Percentiles rank a stretch among this genome's conserved stretches.
These are phyloP conservation scores for Suillus subalutaceus DNA, from an alignment of 768 basidiomycete species.

Conservation along the genomic window DNA sequence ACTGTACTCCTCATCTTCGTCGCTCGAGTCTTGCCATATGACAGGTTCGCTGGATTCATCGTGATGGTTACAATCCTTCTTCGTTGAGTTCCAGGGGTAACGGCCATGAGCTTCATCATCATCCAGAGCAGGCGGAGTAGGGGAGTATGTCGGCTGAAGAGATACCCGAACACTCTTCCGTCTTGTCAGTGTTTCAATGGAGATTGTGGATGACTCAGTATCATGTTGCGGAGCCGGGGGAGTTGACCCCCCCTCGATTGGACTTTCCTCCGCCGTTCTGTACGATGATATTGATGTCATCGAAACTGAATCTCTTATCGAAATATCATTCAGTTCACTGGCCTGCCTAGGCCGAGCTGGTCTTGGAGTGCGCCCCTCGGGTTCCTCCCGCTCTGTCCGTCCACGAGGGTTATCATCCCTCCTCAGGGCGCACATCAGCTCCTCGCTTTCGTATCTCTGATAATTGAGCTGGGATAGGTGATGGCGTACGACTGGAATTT, in stretches of 20 bases:
- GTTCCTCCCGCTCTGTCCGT: slow-evolving; percentile 11
- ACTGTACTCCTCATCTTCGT: slow-evolving; percentile 71
- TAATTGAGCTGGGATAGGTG: slow-evolving; percentile 37
- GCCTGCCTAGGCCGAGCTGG: neutral
- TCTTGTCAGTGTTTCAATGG: slow-evolving; percentile 30
- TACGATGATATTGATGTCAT: slow-evolving; percentile 62
- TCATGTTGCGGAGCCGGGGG: slow-evolving; percentile 11
- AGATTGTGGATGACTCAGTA: slow-evolving; percentile 22
- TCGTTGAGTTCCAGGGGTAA: slow-evolving; percentile 17
- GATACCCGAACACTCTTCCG: slow-evolving; percentile 81
- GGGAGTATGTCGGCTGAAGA: slow-evolving; percentile 73
- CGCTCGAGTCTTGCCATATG: slow-evolving; percentile 77
- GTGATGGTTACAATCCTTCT: slow-evolving; percentile 5
- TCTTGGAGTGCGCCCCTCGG: neutral
- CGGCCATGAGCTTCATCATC: slow-evolving; percentile 26
- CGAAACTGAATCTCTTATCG: slow-evolving; percentile 37
- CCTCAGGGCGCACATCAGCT: neutral
- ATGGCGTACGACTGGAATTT: slow-evolving; percentile 52
- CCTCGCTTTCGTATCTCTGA: slow-evolving; percentile 3
- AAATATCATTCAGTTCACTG: slow-evolving; percentile 19
- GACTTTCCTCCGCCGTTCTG: slow-evolving; percentile 63
- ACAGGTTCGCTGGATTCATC: slow-evolving; percentile 32
- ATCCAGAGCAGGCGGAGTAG: slow-evolving; percentile 66
- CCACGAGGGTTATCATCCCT: neutral
- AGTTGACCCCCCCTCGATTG: slow-evolving; percentile 34